phyloP scores from a whole-genome alignment of 78 protist genomes.

The Dictyostelium capitatum region DNA sequence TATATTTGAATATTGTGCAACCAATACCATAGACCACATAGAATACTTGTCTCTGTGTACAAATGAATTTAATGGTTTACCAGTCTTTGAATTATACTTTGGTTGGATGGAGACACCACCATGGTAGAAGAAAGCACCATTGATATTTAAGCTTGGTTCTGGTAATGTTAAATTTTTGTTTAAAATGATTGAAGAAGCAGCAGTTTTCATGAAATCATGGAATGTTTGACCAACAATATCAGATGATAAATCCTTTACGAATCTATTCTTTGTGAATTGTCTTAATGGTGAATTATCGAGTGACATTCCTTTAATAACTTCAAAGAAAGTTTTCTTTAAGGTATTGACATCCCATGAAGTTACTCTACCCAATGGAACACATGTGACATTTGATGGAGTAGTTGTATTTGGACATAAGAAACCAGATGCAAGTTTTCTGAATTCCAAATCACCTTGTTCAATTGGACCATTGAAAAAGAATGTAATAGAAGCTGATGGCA shows the following conservation, averaged over 20 bases:
- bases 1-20: background rate
- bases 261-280: background rate
- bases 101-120: background rate
- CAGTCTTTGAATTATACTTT: background rate
- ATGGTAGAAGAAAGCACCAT: background rate
- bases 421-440: background rate
- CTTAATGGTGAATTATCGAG: background rate
- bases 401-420: background rate
- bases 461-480: slow-evolving; percentile 36
- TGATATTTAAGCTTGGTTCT: background rate
- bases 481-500: background rate
- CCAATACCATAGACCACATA: background rate
- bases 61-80: background rate
- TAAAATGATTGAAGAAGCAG: background rate
- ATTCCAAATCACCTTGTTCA: background rate
- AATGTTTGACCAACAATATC: background rate
- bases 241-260: background rate
- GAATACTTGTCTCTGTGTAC: background rate
- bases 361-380: background rate
- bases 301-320: background rate
- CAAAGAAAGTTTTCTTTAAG: background rate
- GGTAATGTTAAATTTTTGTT: background rate
- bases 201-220: background rate
- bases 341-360: background rate
- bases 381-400: background rate